These are phyloP conservation scores for Castanopsis chinensis DNA, from an alignment of 306 rosid species.

Conservation along the genomic window DNA sequence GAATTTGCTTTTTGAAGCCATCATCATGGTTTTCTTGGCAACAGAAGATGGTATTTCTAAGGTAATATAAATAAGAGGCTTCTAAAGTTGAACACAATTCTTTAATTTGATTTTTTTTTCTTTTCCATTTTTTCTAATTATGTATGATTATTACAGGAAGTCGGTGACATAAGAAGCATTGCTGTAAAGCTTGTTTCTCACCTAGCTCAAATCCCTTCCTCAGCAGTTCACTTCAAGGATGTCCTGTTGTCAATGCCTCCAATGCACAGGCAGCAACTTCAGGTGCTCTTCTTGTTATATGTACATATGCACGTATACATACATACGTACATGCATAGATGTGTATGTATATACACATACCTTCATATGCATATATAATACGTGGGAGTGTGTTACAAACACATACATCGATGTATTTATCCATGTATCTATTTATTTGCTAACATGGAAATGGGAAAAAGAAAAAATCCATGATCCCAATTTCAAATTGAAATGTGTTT, in stretches of 20 bases:
- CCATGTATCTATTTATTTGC: too few species aligned
- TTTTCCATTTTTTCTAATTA: slow-evolving; percentile 8
- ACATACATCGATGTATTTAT: too few species aligned
- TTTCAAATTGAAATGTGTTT: too few species aligned
- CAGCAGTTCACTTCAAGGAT: slow-evolving; percentile 83
- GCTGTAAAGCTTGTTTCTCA: slow-evolving; percentile 82
- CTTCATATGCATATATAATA: too few species aligned
- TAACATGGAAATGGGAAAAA: too few species aligned
- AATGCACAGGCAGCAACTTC: slow-evolving; percentile 82
- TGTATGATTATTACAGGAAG: slow-evolving; percentile 56
- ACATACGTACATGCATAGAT: too few species aligned
- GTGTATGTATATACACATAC: too few species aligned
- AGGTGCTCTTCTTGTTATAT: slow-evolving; percentile 43
- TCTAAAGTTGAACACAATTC: slow-evolving; percentile 12
- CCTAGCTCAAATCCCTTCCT: slow-evolving; percentile 89
- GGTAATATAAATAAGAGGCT: slow-evolving; percentile 45
- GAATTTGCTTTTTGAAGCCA: slow-evolving; percentile 73
- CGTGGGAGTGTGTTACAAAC: too few species aligned
- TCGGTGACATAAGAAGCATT: slow-evolving; percentile 61
- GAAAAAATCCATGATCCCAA: too few species aligned
- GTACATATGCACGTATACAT: neutral
- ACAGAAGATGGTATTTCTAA: slow-evolving; percentile 52
- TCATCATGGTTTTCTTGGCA: slow-evolving; percentile 65
- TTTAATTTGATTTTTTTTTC: neutral
- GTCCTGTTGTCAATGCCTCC: slow-evolving; percentile 85